A percentile compares a stretch with the other conserved stretches of the same genome.
Evolutionary conservation across 176 grass and related monocot species (phyloP).

Genomic region (Puccinellia tenuiflora): DNA sequence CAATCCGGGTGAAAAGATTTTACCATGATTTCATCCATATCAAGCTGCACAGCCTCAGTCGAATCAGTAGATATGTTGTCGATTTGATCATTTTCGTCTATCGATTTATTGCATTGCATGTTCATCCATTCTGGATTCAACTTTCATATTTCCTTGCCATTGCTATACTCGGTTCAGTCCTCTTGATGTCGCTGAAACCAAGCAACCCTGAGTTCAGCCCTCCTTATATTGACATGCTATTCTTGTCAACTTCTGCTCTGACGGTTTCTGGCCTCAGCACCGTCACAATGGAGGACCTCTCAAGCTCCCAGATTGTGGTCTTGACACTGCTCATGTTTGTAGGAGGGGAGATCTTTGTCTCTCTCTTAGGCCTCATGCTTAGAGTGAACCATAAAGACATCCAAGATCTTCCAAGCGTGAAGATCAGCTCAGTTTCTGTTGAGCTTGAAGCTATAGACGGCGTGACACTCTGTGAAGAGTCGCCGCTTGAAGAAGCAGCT

Average conservation of each 20-base stretch:
- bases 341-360: conserved; percentile 51
- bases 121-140: conserved; percentile 50
- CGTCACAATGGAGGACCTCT: conserved; percentile 46
- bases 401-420: not conserved
- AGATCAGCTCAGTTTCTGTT: conserved; percentile 11
- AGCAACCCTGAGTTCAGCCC: conserved; percentile 6
- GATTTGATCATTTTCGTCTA: not conserved
- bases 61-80: conserved; percentile 1
- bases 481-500: not conserved
- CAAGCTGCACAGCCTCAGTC: conserved; percentile 35
- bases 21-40: conserved; percentile 25
- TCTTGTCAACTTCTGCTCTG: conserved; percentile 40
- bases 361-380: conserved; percentile 49
- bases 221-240: conserved; percentile 43
- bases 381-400: conserved; percentile 4
- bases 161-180: conserved; percentile 28
- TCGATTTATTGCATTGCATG: conserved; percentile 22
- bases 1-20: conserved; percentile 3
- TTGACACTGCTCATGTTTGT: conserved; percentile 50
- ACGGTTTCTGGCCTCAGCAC: conserved; percentile 45
- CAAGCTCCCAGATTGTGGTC: conserved; percentile 44
- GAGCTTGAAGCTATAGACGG: not conserved
- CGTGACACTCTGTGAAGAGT: not conserved
- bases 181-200: conserved; percentile 36
- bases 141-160: conserved; percentile 45